Evolutionary conservation across 2,329 filamentous ascomycete species (phyloP).

Genomic region (Pyricularia sp.): DNA sequence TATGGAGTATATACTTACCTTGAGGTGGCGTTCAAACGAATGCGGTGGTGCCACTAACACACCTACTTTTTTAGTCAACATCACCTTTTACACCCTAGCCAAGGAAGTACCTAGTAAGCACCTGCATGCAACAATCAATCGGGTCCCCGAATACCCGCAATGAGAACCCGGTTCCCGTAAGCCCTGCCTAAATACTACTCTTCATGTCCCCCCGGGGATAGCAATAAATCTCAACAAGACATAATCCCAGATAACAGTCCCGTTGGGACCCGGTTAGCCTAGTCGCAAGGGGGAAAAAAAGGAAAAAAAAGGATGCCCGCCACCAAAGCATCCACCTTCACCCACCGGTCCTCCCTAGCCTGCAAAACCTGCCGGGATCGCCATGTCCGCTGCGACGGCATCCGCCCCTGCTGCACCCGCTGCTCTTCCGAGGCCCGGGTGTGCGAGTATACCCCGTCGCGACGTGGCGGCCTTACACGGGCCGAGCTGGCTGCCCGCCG

Average conservation of each 20-base stretch:
- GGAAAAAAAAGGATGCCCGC: not conserved
- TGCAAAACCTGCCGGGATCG: conserved; percentile 41
- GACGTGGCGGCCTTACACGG: conserved; percentile 31
- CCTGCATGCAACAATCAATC: not conserved
- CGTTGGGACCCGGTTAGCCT: not conserved
- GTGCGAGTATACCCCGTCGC: conserved; percentile 41
- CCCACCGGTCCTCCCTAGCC: conserved; percentile 23
- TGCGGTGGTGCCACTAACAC: not conserved
- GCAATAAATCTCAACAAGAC: not conserved
- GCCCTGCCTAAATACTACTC: not conserved
- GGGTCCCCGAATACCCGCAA: conserved; percentile 3
- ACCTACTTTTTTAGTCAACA: not conserved
- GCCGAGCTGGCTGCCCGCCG: conserved; percentile 18
- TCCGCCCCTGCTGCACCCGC: conserved; percentile 33
- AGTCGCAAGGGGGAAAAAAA: not conserved
- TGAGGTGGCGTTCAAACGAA: not conserved
- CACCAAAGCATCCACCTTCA: not conserved
- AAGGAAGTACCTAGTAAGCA: not conserved
- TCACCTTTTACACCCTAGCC: too few species aligned
- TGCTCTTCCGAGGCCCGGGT: conserved; percentile 32
- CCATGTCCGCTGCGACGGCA: conserved; percentile 44
- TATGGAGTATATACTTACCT: too few species aligned
- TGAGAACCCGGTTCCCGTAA: not conserved
- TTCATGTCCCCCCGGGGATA: not conserved
- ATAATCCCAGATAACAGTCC: not conserved